Percentiles rank a stretch among this genome's conserved stretches.
phyloP scores from a whole-genome alignment of 352 stramenopile genomes.

The Halophytophthora batemanensis region DNA sequence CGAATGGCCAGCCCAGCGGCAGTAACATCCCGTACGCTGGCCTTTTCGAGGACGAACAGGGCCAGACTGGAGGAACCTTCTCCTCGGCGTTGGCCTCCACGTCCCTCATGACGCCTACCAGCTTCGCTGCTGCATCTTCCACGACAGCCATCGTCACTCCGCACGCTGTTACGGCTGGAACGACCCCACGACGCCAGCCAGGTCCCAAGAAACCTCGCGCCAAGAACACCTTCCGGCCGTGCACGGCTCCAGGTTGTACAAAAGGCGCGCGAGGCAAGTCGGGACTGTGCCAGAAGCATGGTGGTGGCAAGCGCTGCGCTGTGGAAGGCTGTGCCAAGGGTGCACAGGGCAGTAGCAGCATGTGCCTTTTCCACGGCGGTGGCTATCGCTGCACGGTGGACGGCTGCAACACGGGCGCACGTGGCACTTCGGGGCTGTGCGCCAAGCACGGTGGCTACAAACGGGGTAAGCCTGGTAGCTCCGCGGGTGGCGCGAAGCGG shows the following conservation, averaged over 20 bases:
- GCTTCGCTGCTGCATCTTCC: slow-evolving; percentile 6
- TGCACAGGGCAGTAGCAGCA: slow-evolving; percentile 71
- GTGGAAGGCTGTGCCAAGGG: slow-evolving; percentile 67
- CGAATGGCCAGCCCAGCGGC: slow-evolving; percentile 2
- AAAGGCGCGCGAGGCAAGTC: slow-evolving; percentile 81
- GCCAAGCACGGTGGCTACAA: slow-evolving; percentile 84
- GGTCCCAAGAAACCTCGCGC: slow-evolving; percentile 59
- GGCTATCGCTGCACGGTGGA: slow-evolving; percentile 78
- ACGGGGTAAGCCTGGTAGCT: slow-evolving; percentile 26
- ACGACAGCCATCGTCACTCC: slow-evolving; percentile 24
- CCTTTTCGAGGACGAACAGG: slow-evolving; percentile 27
- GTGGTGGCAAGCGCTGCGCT: slow-evolving; percentile 76
- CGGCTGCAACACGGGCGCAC: slow-evolving; percentile 70
- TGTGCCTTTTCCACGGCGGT: slow-evolving; percentile 81
- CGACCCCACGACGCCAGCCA: slow-evolving; percentile 16
- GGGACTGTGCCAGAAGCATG: slow-evolving; percentile 83
- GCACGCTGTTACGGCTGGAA: slow-evolving; percentile 8
- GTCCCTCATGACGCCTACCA: slow-evolving; percentile 21
- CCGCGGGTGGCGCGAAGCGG: slow-evolving; percentile 9
- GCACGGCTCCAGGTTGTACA: slow-evolving; percentile 52
- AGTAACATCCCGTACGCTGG: slow-evolving; percentile 11
- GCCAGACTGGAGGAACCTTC: slow-evolving; percentile 20
- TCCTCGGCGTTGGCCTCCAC: slow-evolving; percentile 21
- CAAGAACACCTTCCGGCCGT: slow-evolving; percentile 75
- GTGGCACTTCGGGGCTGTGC: slow-evolving; percentile 70